Conservation (phyloP, 1,284 basidiomycete genomes). For the Psilocybe mexicana region DNA sequence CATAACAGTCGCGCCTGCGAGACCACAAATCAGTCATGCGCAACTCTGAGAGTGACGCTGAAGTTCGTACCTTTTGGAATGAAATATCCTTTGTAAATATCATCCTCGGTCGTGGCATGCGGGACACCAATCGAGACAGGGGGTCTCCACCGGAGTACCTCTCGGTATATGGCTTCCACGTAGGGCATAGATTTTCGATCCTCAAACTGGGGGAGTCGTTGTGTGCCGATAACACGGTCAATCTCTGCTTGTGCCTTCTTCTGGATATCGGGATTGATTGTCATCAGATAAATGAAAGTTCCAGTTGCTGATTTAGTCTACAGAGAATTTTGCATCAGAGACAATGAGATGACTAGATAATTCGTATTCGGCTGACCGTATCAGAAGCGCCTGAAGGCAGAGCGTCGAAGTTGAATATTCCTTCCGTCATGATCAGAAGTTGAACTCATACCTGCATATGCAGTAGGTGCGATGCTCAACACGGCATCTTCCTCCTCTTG, state of each 20-base stretch:
- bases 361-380: too few species aligned
- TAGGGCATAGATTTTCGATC: constrained; percentile 33
- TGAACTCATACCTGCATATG: too few species aligned
- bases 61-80: constrained; percentile 17
- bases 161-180: constrained; percentile 31
- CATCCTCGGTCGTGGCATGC: constrained; percentile 14
- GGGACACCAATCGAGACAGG: constrained; percentile 12
- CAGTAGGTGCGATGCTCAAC: too few species aligned
- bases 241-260: constrained; percentile 23
- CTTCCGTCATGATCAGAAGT: too few species aligned
- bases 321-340: too few species aligned
- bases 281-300: neutral
- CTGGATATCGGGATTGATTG: constrained; percentile 2
- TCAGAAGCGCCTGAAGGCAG: too few species aligned
- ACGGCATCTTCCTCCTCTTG: too few species aligned
- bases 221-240: constrained; percentile 17
- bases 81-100: constrained; percentile 20
- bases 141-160: constrained; percentile 23
- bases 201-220: constrained; percentile 14
- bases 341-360: too few species aligned
- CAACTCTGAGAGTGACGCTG: neutral
- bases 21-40: neutral
- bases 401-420: too few species aligned
- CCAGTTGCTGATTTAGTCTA: too few species aligned
- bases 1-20: constrained; percentile 13